phyloP scores from a whole-genome alignment of 352 stramenopile genomes.

The Thraustotheca clavata region DNA sequence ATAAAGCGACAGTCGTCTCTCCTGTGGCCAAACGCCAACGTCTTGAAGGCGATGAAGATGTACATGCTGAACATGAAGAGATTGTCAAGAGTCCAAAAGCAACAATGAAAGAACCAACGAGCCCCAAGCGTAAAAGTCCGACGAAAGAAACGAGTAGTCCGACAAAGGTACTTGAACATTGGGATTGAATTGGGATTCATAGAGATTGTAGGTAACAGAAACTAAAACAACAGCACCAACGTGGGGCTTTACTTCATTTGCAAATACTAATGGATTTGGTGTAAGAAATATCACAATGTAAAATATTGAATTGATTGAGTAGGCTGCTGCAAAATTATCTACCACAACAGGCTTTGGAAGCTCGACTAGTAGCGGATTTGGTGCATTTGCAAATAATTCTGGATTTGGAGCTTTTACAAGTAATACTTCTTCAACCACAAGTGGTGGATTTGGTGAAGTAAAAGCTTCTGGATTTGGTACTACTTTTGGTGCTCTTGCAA shows the following conservation, averaged over 20 bases:
- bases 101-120: background rate
- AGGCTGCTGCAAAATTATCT: background rate
- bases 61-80: background rate
- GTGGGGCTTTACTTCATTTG: constrained; percentile 16
- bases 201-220: too few species aligned
- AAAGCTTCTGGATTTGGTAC: constrained; percentile 5
- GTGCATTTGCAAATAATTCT: background rate
- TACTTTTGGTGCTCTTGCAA: background rate
- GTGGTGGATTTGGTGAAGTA: constrained; percentile 11
- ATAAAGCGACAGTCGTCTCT: background rate
- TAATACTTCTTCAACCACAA: background rate
- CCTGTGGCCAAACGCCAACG: background rate
- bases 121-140: constrained; percentile 1
- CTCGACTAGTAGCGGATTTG: background rate
- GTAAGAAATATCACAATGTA: background rate
- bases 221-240: background rate
- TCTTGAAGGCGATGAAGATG: background rate
- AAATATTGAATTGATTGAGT: background rate
- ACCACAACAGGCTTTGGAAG: background rate
- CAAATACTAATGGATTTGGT: constrained; percentile 15
- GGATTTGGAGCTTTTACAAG: constrained; percentile 18
- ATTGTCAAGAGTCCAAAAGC: background rate
- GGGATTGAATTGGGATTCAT: too few species aligned
- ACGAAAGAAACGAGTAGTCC: constrained; percentile 10
- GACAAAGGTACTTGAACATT: background rate